These are phyloP conservation scores for Draba incana DNA, from an alignment of 345 rosid species.

Conservation along the genomic window DNA sequence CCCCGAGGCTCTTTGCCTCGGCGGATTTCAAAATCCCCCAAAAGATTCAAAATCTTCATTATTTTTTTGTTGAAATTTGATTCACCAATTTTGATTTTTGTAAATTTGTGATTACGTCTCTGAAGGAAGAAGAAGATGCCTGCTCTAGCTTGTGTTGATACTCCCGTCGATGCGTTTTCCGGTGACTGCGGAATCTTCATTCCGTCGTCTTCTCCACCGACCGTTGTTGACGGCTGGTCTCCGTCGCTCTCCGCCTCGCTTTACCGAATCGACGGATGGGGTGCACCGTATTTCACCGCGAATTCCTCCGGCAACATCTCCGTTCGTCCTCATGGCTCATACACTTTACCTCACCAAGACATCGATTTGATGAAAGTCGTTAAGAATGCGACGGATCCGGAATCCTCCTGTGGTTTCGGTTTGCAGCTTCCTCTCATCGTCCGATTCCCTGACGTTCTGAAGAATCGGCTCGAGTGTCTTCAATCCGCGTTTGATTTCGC, in stretches of 20 bases:
- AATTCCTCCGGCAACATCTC: slow-evolving; percentile 72
- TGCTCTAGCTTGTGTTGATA: slow-evolving; percentile 82
- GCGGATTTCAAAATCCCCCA: slow-evolving; percentile 94
- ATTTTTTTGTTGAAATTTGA: neutral
- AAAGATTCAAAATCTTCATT: slow-evolving; percentile 5
- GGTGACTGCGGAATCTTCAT: slow-evolving; percentile 49
- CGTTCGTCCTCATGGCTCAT: slow-evolving; percentile 67
- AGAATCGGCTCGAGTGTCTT: slow-evolving; percentile 79
- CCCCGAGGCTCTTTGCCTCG: slow-evolving; percentile 99
- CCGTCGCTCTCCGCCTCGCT: slow-evolving; percentile 67
- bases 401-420: slow-evolving; percentile 74
- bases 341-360: slow-evolving; percentile 76
- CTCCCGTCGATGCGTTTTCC: slow-evolving; percentile 63
- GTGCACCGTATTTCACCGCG: slow-evolving; percentile 82
- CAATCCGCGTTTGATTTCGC: slow-evolving; percentile 80
- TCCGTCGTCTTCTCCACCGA: neutral
- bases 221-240: slow-evolving; percentile 57
- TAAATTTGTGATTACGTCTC: slow-evolving; percentile 28
- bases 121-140: slow-evolving; percentile 72
- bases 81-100: slow-evolving; percentile 4
- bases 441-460: slow-evolving; percentile 82
- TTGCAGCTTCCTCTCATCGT: slow-evolving; percentile 78
- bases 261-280: slow-evolving; percentile 80
- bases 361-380: slow-evolving; percentile 79
- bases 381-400: slow-evolving; percentile 79